phyloP scores from a whole-genome alignment of 2,329 filamentous ascomycete species.

The Cercospora sp. region DNA sequence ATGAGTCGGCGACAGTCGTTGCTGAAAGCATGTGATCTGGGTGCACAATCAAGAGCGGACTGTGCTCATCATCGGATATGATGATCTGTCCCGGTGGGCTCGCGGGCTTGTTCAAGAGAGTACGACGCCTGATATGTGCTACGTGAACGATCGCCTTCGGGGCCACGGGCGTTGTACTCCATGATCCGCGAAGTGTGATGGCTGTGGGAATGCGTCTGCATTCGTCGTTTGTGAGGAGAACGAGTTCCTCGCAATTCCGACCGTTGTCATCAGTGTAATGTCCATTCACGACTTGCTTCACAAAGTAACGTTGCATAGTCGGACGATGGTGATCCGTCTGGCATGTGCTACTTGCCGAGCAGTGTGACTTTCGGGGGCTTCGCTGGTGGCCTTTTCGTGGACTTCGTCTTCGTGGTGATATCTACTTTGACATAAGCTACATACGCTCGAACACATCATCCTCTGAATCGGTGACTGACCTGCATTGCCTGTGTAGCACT shows the following conservation, averaged over 20 bases:
- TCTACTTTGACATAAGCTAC: slow-evolving; percentile 41
- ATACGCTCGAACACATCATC: slow-evolving; percentile 30
- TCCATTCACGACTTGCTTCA: slow-evolving; percentile 71
- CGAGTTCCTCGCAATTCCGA: slow-evolving; percentile 61
- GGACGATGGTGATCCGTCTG: slow-evolving; percentile 2
- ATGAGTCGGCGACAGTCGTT: slow-evolving; percentile 94
- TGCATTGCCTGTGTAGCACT: slow-evolving; percentile 68
- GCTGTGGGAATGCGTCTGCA: slow-evolving; percentile 64
- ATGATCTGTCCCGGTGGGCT: slow-evolving; percentile 66
- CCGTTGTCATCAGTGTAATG: slow-evolving; percentile 67
- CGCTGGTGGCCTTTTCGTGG: slow-evolving; percentile 22
- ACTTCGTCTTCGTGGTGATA: slow-evolving; percentile 29
- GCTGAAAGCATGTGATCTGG: slow-evolving; percentile 94
- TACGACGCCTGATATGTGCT: slow-evolving; percentile 49
- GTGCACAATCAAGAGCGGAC: slow-evolving; percentile 77
- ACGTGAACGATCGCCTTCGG: slow-evolving; percentile 80
- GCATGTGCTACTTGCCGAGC: slow-evolving; percentile 3
- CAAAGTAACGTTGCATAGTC: slow-evolving; percentile 64
- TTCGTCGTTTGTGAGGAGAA: slow-evolving; percentile 81
- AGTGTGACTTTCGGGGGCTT: slow-evolving; percentile 22
- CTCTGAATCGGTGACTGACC: slow-evolving; percentile 39
- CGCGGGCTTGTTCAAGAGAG: neutral
- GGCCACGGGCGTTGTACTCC: slow-evolving; percentile 77
- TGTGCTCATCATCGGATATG: slow-evolving; percentile 69
- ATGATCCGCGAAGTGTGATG: slow-evolving; percentile 79